Evolutionary conservation across 2,329 filamentous ascomycete species (phyloP).

Genomic region (Periglandula ipomoeae): DNA sequence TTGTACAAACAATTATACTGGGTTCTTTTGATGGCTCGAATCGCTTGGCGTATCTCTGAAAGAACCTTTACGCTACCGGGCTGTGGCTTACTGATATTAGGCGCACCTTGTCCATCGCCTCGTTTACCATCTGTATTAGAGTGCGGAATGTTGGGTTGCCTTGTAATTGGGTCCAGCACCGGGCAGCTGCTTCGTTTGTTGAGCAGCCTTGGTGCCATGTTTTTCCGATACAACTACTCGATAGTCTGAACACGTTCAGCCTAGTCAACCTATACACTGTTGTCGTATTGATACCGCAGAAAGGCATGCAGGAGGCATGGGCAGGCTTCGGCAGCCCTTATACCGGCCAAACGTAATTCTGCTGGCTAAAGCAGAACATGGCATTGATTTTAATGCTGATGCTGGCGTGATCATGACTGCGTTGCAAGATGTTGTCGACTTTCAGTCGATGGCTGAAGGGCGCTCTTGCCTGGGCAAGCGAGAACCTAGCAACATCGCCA

Average conservation of each 20-base stretch:
- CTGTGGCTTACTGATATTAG: constrained; percentile 15
- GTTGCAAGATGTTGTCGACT: background rate
- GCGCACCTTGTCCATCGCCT: constrained; percentile 6
- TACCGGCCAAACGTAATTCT: background rate
- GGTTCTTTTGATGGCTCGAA: constrained; percentile 23
- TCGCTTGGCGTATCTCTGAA: constrained; percentile 25
- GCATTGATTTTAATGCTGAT: constrained; percentile 1
- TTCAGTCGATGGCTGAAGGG: background rate
- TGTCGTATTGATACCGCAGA: background rate
- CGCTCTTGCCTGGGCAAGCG: background rate
- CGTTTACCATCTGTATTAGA: background rate
- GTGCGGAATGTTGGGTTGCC: background rate
- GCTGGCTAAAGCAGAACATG: constrained; percentile 1
- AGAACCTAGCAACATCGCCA: background rate
- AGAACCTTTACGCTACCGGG: constrained; percentile 22
- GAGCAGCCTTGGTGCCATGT: constrained; percentile 19
- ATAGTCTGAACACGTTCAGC: background rate
- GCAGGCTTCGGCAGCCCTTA: background rate
- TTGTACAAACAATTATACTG: constrained; percentile 16
- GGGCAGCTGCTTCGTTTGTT: constrained; percentile 19
- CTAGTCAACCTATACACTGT: background rate
- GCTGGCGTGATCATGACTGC: background rate
- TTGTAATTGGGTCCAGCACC: constrained; percentile 11
- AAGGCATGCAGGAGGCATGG: background rate
- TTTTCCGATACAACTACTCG: background rate